Conservation (phyloP, 2,329 filamentous ascomycete genomes). For the Zasmidium citrigriseum region DNA sequence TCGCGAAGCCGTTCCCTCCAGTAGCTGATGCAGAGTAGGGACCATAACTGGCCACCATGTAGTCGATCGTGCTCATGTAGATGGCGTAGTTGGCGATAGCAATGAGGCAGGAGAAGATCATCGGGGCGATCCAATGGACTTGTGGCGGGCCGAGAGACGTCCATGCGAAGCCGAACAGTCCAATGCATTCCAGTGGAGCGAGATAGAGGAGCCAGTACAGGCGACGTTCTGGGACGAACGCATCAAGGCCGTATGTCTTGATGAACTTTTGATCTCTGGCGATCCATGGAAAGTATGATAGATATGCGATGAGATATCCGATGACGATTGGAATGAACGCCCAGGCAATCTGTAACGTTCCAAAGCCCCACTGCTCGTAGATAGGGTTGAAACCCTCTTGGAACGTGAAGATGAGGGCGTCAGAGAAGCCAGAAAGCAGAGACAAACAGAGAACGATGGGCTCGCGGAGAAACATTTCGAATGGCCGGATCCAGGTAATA, state of each 20-base stretch:
- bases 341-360: slow-evolving; percentile 57
- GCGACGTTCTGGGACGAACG: slow-evolving; percentile 63
- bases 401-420: slow-evolving; percentile 77
- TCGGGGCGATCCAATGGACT: slow-evolving; percentile 67
- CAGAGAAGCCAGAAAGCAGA: slow-evolving; percentile 70
- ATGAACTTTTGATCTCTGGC: slow-evolving; percentile 41
- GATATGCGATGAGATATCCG: slow-evolving; percentile 65
- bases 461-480: slow-evolving; percentile 72
- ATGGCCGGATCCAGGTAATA: slow-evolving; percentile 63
- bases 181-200: slow-evolving; percentile 63
- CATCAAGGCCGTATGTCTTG: slow-evolving; percentile 54
- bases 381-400: slow-evolving; percentile 71
- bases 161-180: slow-evolving; percentile 71
- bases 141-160: slow-evolving; percentile 61
- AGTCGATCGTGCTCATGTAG: slow-evolving; percentile 44
- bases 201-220: slow-evolving; percentile 66
- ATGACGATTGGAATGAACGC: slow-evolving; percentile 61
- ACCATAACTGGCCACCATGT: slow-evolving; percentile 74
- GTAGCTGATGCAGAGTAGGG: slow-evolving; percentile 73
- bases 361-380: slow-evolving; percentile 63
- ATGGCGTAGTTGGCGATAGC: slow-evolving; percentile 65
- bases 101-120: slow-evolving; percentile 65
- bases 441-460: slow-evolving; percentile 72
- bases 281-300: slow-evolving; percentile 55
- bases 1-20: slow-evolving; percentile 72